These are phyloP conservation scores for Magnaporthiopsis rhizophila DNA, from an alignment of 2,329 filamentous ascomycete species.

Conservation along the genomic window DNA sequence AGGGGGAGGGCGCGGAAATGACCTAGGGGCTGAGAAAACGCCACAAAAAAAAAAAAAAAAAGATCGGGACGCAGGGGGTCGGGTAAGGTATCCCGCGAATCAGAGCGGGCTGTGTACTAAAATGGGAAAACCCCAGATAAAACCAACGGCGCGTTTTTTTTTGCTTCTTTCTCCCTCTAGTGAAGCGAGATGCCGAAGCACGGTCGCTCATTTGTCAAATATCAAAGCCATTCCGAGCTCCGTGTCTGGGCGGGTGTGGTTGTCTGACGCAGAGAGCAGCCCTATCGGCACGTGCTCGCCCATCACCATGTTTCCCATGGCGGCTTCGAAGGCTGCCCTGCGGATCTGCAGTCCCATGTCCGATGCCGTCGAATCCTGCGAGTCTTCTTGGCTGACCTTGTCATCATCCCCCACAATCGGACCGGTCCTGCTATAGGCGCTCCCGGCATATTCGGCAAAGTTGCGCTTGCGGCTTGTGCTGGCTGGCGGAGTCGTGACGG, in stretches of 20 bases:
- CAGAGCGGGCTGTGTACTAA: neutral
- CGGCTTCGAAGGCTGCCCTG: slow-evolving; percentile 21
- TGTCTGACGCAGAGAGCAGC: slow-evolving; percentile 30
- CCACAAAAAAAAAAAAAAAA: too few relatives aligned
- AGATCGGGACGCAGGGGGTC: neutral
- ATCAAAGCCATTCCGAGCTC: slow-evolving; percentile 23
- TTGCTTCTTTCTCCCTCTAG: neutral
- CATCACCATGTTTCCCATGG: slow-evolving; percentile 18
- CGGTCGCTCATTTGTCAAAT: too few relatives aligned
- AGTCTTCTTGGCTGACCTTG: slow-evolving; percentile 14
- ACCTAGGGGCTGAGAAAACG: neutral
- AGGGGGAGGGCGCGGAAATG: neutral
- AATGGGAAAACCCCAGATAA: neutral
- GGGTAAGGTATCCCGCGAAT: neutral
- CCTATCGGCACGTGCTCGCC: slow-evolving; percentile 18
- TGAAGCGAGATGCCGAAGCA: neutral
- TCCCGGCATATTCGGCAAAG: neutral
- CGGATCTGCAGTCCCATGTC: slow-evolving; percentile 21
- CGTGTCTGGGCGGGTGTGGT: slow-evolving; percentile 26
- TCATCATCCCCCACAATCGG: slow-evolving; percentile 13
- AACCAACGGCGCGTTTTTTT: neutral
- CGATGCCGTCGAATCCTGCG: slow-evolving; percentile 24
- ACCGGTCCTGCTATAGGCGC: neutral
- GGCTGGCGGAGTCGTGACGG: slow-evolving; percentile 2
- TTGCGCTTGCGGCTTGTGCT: slow-evolving; percentile 6